Evolutionary conservation across 1,284 basidiomycete genomes (phyloP).

Genomic region (Moniliophthora roreri): DNA sequence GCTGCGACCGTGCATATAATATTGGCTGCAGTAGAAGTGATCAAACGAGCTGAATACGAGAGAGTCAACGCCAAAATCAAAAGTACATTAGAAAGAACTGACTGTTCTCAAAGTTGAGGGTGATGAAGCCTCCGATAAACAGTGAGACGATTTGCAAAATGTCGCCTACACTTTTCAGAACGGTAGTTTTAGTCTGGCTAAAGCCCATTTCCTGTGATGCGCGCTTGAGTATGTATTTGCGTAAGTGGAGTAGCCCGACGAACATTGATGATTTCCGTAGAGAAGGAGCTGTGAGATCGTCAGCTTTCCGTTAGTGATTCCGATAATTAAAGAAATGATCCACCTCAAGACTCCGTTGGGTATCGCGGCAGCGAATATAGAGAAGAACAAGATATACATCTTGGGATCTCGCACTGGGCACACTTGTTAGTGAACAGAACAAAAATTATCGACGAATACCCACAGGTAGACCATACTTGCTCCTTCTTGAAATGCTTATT

Average conservation of each 20-base stretch:
- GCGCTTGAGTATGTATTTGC: background rate
- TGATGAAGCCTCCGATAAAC: background rate
- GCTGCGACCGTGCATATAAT: conserved; percentile 7
- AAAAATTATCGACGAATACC: background rate
- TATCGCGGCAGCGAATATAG: conserved; percentile 8
- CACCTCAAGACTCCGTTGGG: conserved; percentile 7
- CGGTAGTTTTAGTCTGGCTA: conserved; percentile 5
- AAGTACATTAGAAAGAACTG: background rate
- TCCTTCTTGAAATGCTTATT: conserved; percentile 29
- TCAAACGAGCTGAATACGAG: background rate
- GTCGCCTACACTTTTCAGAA: conserved; percentile 7
- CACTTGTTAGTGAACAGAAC: conserved; percentile 6
- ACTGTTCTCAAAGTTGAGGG: conserved; percentile 5
- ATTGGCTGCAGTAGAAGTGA: conserved; percentile 4
- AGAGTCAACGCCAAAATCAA: background rate
- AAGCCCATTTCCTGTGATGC: conserved; percentile 1
- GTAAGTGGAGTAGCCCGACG: background rate
- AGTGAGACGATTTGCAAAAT: conserved; percentile 3
- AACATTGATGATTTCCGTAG: conserved; percentile 3
- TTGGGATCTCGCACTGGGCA: conserved; percentile 27
- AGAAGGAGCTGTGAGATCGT: background rate
- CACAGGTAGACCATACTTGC: conserved; percentile 18
- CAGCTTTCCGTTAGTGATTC: background rate
- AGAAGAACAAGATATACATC: conserved; percentile 27
- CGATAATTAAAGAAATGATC: background rate